phyloP scores from a whole-genome alignment of 495 filamentous ascomycete genomes.

The Daldinia bambusicola region DNA sequence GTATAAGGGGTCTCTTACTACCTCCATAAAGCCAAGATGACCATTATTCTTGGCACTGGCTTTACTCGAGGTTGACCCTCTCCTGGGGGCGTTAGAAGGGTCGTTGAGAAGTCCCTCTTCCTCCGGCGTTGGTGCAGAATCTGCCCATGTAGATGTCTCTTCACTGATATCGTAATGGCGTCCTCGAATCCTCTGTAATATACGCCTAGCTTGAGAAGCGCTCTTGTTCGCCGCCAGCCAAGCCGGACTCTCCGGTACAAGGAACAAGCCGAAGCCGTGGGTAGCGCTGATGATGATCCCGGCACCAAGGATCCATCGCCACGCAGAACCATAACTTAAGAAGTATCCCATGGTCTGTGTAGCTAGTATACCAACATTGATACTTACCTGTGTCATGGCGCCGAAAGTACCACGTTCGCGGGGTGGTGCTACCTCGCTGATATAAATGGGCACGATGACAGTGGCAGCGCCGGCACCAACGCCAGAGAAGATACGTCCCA shows the following conservation, averaged over 20 bases:
- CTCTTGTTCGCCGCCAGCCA: slow-evolving; percentile 81
- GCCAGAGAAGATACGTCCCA: slow-evolving; percentile 83
- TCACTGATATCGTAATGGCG: slow-evolving; percentile 73
- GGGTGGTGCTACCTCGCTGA: slow-evolving; percentile 88
- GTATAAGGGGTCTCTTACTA: slow-evolving; percentile 70
- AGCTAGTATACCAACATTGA: slow-evolving; percentile 90
- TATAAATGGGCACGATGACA: slow-evolving; percentile 95
- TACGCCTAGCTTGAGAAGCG: slow-evolving; percentile 66
- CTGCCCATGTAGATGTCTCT: slow-evolving; percentile 74
- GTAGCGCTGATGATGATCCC: slow-evolving; percentile 73
- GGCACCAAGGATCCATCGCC: slow-evolving; percentile 82
- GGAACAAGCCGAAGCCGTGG: slow-evolving; percentile 72
- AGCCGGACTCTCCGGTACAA: slow-evolving; percentile 85
- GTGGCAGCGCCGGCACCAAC: slow-evolving; percentile 86
- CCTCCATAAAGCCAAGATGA: slow-evolving; percentile 73
- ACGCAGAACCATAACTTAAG: slow-evolving; percentile 77
- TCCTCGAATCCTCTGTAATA: slow-evolving; percentile 80
- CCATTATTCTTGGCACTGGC: slow-evolving; percentile 50
- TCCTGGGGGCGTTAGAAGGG: slow-evolving; percentile 37
- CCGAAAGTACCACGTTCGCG: slow-evolving; percentile 85
- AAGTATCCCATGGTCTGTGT: slow-evolving; percentile 89
- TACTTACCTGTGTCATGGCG: slow-evolving; percentile 90
- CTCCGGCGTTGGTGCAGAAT: slow-evolving; percentile 54
- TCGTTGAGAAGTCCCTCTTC: slow-evolving; percentile 60
- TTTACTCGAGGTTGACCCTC: slow-evolving; percentile 56